Conservation (phyloP, 179 eudicot genomes). For the Beta corolliflora region DNA sequence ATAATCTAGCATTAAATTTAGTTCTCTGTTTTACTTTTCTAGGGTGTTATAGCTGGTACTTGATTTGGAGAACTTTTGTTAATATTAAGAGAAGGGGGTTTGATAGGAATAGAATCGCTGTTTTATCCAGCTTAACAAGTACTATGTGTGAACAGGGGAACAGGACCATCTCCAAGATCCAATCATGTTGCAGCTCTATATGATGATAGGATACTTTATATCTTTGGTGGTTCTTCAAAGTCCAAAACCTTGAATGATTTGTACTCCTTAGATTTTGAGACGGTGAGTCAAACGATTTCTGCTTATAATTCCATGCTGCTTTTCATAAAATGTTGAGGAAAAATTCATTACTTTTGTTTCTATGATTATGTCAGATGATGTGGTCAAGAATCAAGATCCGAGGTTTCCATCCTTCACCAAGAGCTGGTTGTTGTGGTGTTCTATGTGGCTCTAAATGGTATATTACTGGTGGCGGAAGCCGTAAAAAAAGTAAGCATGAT, state of each 20-base stretch:
- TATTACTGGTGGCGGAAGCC: constrained; percentile 92
- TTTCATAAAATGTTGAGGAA: neutral
- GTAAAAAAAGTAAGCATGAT: constrained; percentile 66
- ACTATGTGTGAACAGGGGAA: constrained; percentile 55
- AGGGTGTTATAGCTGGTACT: neutral
- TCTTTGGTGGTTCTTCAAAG: constrained; percentile 91
- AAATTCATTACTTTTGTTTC: neutral
- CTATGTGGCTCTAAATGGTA: constrained; percentile 94
- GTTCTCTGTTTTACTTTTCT: neutral
- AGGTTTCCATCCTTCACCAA: constrained; percentile 92
- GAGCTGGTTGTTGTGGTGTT: constrained; percentile 95
- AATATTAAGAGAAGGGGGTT: neutral
- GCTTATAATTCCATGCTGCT: neutral
- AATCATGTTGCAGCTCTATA: constrained; percentile 88
- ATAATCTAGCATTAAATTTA: neutral
- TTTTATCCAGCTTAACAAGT: constrained; percentile 4
- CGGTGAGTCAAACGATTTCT: constrained; percentile 43
- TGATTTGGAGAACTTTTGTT: neutral
- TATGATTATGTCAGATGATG: constrained; percentile 61
- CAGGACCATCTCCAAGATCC: constrained; percentile 86
- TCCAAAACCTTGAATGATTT: constrained; percentile 82
- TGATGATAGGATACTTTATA: constrained; percentile 74
- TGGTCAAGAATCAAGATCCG: constrained; percentile 90
- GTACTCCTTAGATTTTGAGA: constrained; percentile 87
- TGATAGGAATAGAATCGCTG: neutral